Evolutionary conservation across 371 early-diverging fungal species (phyloP), one percentile per base, ranked within the genome.

Genomic region (Nematocida homosporus): DNA sequence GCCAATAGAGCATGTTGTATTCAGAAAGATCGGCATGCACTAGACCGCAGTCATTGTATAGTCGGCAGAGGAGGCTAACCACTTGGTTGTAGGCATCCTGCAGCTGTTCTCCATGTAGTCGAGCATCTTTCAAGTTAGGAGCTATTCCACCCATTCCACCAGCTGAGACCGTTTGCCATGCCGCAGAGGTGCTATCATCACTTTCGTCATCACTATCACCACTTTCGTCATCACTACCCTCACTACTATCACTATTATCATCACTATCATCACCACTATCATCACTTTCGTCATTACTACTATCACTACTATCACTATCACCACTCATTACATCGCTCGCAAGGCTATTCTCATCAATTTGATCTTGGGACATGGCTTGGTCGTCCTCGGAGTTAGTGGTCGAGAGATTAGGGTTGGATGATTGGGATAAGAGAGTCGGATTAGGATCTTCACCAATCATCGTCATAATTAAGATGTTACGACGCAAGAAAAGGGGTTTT

Each of bases 21-120:
- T 97, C 99, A 83, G 90, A 90, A 64, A 99, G 86, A 89, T 99
- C 99, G 27, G 95, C 96, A 82, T 99, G 99, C 2, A 99, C 94
- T 16, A 99, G 85, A 29, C 88, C 87, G 82, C 95, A 94, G 10
- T 89, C 89, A 78, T 92, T 89, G 85, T 93, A 97, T 88, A 99
- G 89, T 52, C 87, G 88, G 77, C 93, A 89, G 84, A 97, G 89
- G 78, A 91, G 88, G 69, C 88, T 87, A 52, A 94, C 85, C 54
- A 92, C 83, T 79, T 97, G 92, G 77, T 86, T 84, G 82, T 96
- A 97, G 40, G 94, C 25, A 6, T 87, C 44, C 88, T 89, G 65
- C 86, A 85, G 32, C 87, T 78, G 44, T 54, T 87, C 38, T 16
- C 85, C 79, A 44, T 87, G 87, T 61, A 95, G 88, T 23, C 82